Evolutionary conservation across 495 filamentous ascomycete genomes (phyloP), one percentile per base, ranked within the genome.

Genomic region (Aspergillus mulundensis): DNA sequence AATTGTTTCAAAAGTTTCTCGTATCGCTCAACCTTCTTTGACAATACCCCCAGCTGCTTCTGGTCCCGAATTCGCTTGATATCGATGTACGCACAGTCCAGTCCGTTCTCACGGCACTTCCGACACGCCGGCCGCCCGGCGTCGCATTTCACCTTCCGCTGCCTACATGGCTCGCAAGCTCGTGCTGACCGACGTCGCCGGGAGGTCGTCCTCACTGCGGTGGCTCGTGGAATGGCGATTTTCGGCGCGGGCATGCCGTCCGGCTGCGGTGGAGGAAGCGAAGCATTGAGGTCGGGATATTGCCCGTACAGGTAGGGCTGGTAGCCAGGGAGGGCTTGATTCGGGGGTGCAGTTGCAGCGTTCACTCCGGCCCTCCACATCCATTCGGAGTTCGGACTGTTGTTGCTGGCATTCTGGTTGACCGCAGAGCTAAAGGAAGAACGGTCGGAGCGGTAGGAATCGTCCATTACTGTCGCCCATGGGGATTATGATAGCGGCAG

Each of bases 121-220:
- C 70, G 68, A 66, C 84, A 87, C 2, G 40, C 48, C 3, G 84
- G 84, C 58, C 70, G 66, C n/a, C 61, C 71, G 21, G 80, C 82
- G 51, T 78, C 80, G 57, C 82, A 85, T 63, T 84, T 86, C 54
- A 81, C 78, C 60, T 86, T 86, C 40, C 87, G 77, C 60, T 85
- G 81, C 28, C 87, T 75, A 70, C 87, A 90, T 20, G 86, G 81
- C 77, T 87, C 87, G 62, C 87, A 90, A 16, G 87, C 87, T 28
- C 77, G 73, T 0, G 69, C 66, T 7, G 77, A 74, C n/a, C 78
- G 73, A 12, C 64, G 68, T 21, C 67, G 68, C 18, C 61, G 59
- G 7, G 41, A 48, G 0, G 53, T 25, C 0, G 43, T 36, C 4
- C 24, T 59, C 4, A 55, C 14, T 0, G 41, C 23, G 0, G 64